Percentiles rank a stretch among this genome's conserved stretches.
Evolutionary conservation across 805 yeast genomes (phyloP).

Genomic region (Cyberlindnera bimundalis): DNA sequence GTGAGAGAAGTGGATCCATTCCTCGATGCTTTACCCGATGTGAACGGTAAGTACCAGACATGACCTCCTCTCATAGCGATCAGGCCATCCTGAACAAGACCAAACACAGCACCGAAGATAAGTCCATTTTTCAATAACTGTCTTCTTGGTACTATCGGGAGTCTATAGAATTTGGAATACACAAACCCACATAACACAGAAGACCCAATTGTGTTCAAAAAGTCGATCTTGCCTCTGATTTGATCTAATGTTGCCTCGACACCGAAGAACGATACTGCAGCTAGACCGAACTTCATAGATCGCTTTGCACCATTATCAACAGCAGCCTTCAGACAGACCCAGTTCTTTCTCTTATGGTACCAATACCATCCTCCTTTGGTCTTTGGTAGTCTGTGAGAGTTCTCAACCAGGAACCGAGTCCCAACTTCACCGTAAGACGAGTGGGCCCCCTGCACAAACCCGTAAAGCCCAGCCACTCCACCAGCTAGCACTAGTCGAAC

Average conservation of each 20-base stretch:
- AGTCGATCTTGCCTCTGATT: slow-evolving; percentile 51
- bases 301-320: slow-evolving; percentile 44
- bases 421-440: slow-evolving; percentile 56
- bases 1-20: no score
- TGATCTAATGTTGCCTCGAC: slow-evolving; percentile 61
- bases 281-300: slow-evolving; percentile 39
- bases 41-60: slow-evolving; percentile 50
- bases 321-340: slow-evolving; percentile 61
- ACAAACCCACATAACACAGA: slow-evolving; percentile 48
- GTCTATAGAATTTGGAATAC: slow-evolving; percentile 41
- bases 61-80: slow-evolving; percentile 56
- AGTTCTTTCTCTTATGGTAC: slow-evolving; percentile 80
- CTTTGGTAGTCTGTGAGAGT: slow-evolving; percentile 76
- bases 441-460: slow-evolving; percentile 48
- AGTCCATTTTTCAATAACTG: slow-evolving; percentile 50
- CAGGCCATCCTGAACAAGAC: slow-evolving; percentile 63
- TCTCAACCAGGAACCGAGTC: slow-evolving; percentile 66
- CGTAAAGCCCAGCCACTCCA: slow-evolving; percentile 6
- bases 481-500: slow-evolving; percentile 6
- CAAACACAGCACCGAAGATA: slow-evolving; percentile 55
- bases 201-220: slow-evolving; percentile 59
- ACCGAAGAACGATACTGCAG: slow-evolving; percentile 51
- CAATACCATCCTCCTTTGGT: slow-evolving; percentile 85
- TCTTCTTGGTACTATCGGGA: slow-evolving; percentile 41
- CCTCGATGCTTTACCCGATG: no score